Conservation (phyloP, 371 early-diverging fungal species). For the Neoconidiobolus thromboides region DNA sequence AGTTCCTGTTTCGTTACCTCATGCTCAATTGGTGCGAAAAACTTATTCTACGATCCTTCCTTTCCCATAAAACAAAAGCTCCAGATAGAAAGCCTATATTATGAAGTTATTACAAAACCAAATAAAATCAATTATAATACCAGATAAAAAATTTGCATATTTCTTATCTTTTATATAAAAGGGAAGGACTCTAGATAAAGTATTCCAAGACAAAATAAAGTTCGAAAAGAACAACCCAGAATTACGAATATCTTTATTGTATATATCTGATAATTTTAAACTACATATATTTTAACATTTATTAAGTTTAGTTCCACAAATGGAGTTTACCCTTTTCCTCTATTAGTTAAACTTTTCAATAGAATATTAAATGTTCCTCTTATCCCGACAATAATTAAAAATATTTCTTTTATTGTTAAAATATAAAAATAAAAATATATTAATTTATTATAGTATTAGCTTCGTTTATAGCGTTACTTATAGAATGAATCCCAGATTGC, state of each 20-base stretch:
- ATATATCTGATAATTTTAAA: neutral
- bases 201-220: neutral
- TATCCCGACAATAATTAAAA: neutral
- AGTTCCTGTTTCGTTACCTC: neutral
- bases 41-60: neutral
- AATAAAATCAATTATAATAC: neutral
- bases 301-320: neutral
- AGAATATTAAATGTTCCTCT: neutral
- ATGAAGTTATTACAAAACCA: neutral
- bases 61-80: neutral
- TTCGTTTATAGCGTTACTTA: too few species aligned
- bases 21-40: neutral
- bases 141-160: neutral
- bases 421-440: too few species aligned
- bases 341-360: neutral
- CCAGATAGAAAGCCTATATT: neutral
- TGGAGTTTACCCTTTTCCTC: neutral
- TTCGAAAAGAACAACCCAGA: neutral
- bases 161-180: neutral
- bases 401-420: neutral
- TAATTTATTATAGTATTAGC: too few species aligned
- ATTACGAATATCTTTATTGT: neutral
- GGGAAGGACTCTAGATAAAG: neutral
- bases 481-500: too few species aligned
- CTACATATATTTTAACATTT: neutral